Conservation (phyloP, 2,329 filamentous ascomycete species). For the Xylariaceae sp. region DNA sequence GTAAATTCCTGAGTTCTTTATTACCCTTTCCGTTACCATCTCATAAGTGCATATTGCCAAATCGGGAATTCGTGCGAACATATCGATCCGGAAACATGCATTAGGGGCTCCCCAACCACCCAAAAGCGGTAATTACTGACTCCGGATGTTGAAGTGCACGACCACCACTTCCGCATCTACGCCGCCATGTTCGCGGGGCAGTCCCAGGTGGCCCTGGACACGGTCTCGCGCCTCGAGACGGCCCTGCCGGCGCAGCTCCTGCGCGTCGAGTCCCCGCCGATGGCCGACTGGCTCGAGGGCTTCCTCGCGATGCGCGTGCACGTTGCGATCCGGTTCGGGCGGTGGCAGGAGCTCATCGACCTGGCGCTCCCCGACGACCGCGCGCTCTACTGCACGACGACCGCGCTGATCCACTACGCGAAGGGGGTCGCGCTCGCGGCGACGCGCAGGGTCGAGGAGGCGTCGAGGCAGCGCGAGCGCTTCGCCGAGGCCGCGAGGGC, state of each 20-base stretch:
- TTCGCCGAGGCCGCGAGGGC: conserved; percentile 55
- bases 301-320: conserved; percentile 71
- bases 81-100: no score
- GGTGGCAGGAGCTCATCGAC: conserved; percentile 67
- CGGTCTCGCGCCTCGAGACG: conserved; percentile 59
- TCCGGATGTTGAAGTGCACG: no score
- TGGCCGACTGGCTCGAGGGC: conserved; percentile 79
- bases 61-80: no score
- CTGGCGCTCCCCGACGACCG: conserved; percentile 60
- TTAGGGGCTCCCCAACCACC: no score
- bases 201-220: conserved; percentile 63
- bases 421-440: conserved; percentile 69
- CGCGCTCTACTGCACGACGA: conserved; percentile 69
- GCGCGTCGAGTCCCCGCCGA: conserved; percentile 66
- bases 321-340: conserved; percentile 72
- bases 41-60: no score
- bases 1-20: no score
- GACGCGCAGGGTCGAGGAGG: conserved; percentile 55
- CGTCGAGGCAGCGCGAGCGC: conserved; percentile 50
- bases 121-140: no score
- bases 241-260: conserved; percentile 67
- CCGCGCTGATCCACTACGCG: conserved; percentile 69
- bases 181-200: conserved; percentile 77
- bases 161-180: conserved; percentile 77
- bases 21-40: no score